A percentile compares a stretch with the other conserved stretches of the same genome.
phyloP scores from a whole-genome alignment of 306 rosid species.

The Oxytropis ochrocephala region DNA sequence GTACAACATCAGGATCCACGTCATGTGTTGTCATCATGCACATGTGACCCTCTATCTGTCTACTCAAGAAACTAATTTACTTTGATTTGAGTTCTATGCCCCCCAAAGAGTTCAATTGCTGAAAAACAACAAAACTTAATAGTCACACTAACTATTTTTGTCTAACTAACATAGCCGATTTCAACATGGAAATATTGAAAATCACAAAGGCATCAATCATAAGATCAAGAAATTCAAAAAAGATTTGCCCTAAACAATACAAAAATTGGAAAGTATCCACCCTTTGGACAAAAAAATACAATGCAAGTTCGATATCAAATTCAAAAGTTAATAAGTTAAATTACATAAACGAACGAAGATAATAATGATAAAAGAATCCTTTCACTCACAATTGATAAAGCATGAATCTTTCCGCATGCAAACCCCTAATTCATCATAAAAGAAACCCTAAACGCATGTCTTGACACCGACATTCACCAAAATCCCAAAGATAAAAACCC shows the following conservation, averaged over 20 bases:
- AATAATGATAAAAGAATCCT: background rate
- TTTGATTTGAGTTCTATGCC: background rate
- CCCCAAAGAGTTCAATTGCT: conserved; percentile 21
- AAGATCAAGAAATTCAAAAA: background rate
- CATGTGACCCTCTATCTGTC: conserved; percentile 20
- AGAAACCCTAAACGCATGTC: conserved; percentile 23
- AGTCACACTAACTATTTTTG: background rate
- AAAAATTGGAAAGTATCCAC: background rate
- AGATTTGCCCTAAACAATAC: background rate
- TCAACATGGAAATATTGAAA: background rate
- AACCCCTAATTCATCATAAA: background rate
- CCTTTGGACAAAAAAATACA: background rate
- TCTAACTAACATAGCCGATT: conserved; percentile 4
- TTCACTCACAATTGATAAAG: background rate
- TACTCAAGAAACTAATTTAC: conserved; percentile 22
- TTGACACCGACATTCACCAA: conserved; percentile 1
- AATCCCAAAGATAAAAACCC: background rate
- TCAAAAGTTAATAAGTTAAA: background rate
- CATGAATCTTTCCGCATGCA: background rate
- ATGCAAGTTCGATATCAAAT: background rate
- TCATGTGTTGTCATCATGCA: conserved; percentile 50
- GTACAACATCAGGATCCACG: conserved; percentile 73
- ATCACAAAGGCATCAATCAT: background rate
- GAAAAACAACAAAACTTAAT: conserved; percentile 14
- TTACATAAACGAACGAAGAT: background rate